Base-by-base conservation (phyloP, 306 rosid genomes). In the Coriaria nepalensis region DNA sequence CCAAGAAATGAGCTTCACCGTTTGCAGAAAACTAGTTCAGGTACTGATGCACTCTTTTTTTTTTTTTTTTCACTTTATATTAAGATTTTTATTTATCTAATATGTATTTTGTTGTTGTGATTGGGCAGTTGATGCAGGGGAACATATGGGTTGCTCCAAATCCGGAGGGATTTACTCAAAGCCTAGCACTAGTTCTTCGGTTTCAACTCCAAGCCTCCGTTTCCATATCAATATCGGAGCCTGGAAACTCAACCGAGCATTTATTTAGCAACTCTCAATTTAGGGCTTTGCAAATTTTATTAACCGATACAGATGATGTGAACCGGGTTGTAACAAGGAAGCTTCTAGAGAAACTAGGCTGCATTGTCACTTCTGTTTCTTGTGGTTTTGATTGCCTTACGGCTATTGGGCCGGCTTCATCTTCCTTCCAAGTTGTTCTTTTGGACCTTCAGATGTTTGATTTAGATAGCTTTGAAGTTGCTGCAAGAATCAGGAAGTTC, bases 291-390 rank as follows among this genome's bases (percentile, higher is more conserved):
- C 93, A 78, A 68, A 83, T 92, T 49, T 56, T 92, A 38, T 55
- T 92, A 57, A 90, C 78, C 0, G 99, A 92, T 67, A 72, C 62
- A 5, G 94, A 92, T n/a, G 83, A 92, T 48, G 71, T 86, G 70
- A 92, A 92, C 78, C 71, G 99, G 61, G 94, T 74, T 5, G 99
- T 92, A 55, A 92, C 94, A 4, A 73, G 71, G 38, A 86, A 45
- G 60, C 64, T 82, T 78, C 99, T 92, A n/a, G 94, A 80, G 73
- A 92, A 80, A 69, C 73, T 92, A 29, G 99, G 99, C 11, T 92
- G 99, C 66, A 40, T 11, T 4, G 99, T 92, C 9, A 82, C 81
- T 10, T 55, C 83, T 2, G 86, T 80, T 44, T 74, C 94, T 44
- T 73, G 94, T 3, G 99, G 96, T 59, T 80, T 74, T 5, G 99